Evolutionary conservation across 768 basidiomycete species (phyloP), one percentile per base, ranked within the genome.

Genomic region (Suillus variegatus): DNA sequence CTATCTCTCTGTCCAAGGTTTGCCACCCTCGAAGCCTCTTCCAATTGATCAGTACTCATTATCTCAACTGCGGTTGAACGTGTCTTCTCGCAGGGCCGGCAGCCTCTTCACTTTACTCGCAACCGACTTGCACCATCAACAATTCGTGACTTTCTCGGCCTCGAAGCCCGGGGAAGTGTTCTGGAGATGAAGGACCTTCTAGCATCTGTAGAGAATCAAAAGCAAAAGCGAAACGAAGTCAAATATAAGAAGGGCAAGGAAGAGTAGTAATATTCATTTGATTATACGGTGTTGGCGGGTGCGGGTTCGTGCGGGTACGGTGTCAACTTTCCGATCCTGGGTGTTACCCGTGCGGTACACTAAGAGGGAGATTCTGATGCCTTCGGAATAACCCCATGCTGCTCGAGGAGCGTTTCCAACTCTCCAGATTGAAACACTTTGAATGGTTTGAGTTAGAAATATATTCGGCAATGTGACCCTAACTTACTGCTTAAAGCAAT

Each of bases 401-500:
- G 40, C 40, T 60, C 57, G 10, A 60, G 57, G 18, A 60, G 40
- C 25, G 40, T 28, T 43, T 60, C 57, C 25, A 60, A 28, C 57
- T 60, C 57, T 58, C 57, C 57, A 16, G 22, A 40, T 58, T 58
- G 38, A n/a, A 43, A 63, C 28, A 62, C 40, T 61, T 35, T 32
- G 38, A 40, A 64, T 36, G 60, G 62, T 63, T 65, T 63, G 49
- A 46, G 43, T 9, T 40, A 22, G 28, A 36, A 60, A 56, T 60
- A 20, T 36, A 47, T 61, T 41, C 20, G 40, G 57, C 57, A 51
- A 56, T 10, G 18, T 3, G 40, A 66, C 51, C 65, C 46, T 38
- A 60, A 88, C 94, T 80, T 72, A 95, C 94, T 97, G 68, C 88
- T 86, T 35, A 98, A 77, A 25, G 98, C 79, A 70, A 99, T 98